Evolutionary conservation across 2,329 filamentous ascomycete genomes (phyloP), one percentile per base, ranked within the genome.

Genomic region (Seiridium unicorne): DNA sequence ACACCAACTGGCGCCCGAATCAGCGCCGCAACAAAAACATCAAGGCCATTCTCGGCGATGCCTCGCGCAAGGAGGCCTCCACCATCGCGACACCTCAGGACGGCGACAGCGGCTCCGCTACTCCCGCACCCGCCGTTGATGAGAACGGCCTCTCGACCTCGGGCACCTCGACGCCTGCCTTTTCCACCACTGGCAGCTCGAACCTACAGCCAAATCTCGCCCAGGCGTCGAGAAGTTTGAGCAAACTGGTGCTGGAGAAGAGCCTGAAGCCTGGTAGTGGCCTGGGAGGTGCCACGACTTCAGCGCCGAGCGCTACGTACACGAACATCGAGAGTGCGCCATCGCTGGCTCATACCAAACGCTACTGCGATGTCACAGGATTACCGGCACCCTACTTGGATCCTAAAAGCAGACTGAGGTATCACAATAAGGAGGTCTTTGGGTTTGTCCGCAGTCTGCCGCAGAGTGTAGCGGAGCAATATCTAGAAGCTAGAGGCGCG

Each of bases 21-120:
- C 90, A 93, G 76, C 93, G 95, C 56, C 92, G 95, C 76, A 99
- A 99, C 85, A 99, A 99, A 82, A 98, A 97, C 76, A 89, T 98
- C 77, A 98, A 98, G 77, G 92, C 96, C 69, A 95, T 99, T 63
- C 84, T 99, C 62, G 90, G 92, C 61, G 95, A 99, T 70, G 91
- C 90, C 10, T 87, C 91, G 31, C 89, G 92, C 67, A 92, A 90
- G 72, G 94, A 98, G 79, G 92, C 92, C n/a, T 96, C 93, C 3
- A 84, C 91, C 42, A 82, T 93, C 70, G 92, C 90, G 13, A 97
- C 86, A 1, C 84, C 92, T 0, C 89, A 91, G 72, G 89, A 90
- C 70, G 55, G 34, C 44, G 91, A 92, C 73, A 73, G 78, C 68
- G 83, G 81, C 63, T 79, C 83, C 38, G 83, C 86, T 10, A 87